Evolutionary conservation across 176 grass and related monocot species (phyloP).

Genomic region (Coix lacrymajobi): DNA sequence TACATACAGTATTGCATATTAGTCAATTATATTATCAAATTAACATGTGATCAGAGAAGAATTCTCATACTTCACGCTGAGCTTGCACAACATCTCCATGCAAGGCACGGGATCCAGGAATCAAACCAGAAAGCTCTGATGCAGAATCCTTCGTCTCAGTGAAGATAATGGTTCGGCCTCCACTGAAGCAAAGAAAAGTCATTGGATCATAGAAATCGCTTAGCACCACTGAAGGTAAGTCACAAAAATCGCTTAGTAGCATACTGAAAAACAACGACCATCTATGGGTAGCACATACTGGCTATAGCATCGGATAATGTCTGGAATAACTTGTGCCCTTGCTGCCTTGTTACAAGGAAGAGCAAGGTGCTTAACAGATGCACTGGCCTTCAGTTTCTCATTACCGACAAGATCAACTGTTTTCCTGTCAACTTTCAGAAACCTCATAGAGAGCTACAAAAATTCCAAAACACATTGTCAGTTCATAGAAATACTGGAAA

Average conservation of each 20-base stretch:
- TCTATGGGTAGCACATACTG: constrained; percentile 41
- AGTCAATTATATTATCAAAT: not conserved
- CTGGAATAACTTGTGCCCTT: constrained; percentile 82
- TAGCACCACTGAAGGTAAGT: not conserved
- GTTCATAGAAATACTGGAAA: not conserved
- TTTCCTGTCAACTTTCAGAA: constrained; percentile 78
- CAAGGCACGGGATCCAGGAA: constrained; percentile 79
- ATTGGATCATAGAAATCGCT: too few relatives aligned
- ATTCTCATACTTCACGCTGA: constrained; percentile 82
- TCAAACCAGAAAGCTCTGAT: constrained; percentile 71
- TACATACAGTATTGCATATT: not conserved
- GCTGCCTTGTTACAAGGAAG: constrained; percentile 84
- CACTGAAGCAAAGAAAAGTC: constrained; percentile 38
- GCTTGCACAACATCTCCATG: constrained; percentile 88
- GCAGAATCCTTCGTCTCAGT: constrained; percentile 84
- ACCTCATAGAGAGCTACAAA: constrained; percentile 73
- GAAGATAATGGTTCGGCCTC: constrained; percentile 92
- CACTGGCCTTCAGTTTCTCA: constrained; percentile 91
- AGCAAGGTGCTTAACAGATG: constrained; percentile 86
- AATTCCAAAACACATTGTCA: constrained; percentile 5
- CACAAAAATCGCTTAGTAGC: constrained; percentile 3
- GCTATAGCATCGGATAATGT: constrained; percentile 90
- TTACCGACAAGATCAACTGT: constrained; percentile 95
- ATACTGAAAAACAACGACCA: not conserved
- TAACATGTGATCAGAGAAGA: not conserved